phyloP scores from a whole-genome alignment of 2,329 filamentous ascomycete genomes.

The Endoconidiophora polonica region DNA sequence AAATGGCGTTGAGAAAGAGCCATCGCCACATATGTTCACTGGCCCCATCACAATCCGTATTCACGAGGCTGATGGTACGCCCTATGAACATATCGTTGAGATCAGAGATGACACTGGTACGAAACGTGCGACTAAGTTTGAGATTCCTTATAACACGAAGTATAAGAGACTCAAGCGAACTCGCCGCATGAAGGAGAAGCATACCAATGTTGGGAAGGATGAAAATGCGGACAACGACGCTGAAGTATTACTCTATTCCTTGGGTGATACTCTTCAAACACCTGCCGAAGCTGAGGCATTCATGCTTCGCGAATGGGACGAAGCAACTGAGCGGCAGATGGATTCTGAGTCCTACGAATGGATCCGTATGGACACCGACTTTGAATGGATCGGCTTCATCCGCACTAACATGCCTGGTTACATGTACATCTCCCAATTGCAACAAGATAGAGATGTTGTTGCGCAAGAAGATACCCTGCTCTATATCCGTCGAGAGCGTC shows the following conservation, averaged over 20 bases:
- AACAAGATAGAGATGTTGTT: constrained; percentile 91
- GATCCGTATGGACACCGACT: constrained; percentile 95
- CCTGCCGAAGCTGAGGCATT: constrained; percentile 70
- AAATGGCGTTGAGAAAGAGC: constrained; percentile 49
- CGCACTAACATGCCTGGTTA: constrained; percentile 72
- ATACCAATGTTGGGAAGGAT: constrained; percentile 22
- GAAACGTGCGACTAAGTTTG: constrained; percentile 55
- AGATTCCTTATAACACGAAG: constrained; percentile 97
- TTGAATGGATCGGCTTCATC: constrained; percentile 89
- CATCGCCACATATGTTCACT: constrained; percentile 67
- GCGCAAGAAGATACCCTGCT: constrained; percentile 68
- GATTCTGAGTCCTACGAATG: constrained; percentile 94
- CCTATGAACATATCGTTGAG: constrained; percentile 94
- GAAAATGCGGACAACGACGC: constrained; percentile 11
- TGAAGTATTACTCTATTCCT: constrained; percentile 64
- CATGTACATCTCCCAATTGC: constrained; percentile 95
- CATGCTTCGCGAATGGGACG: constrained; percentile 76
- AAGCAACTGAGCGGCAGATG: constrained; percentile 80
- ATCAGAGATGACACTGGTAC: constrained; percentile 66
- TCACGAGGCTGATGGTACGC: constrained; percentile 93
- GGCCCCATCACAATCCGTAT: constrained; percentile 96
- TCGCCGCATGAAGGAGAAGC: constrained; percentile 63
- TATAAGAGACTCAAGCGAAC: constrained; percentile 94
- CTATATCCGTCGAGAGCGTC: constrained; percentile 48
- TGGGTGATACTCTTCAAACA: constrained; percentile 77